Percentiles rank a stretch among this genome's conserved stretches.
phyloP scores from a whole-genome alignment of 208 protist species.

The Strigomonas galati region DNA sequence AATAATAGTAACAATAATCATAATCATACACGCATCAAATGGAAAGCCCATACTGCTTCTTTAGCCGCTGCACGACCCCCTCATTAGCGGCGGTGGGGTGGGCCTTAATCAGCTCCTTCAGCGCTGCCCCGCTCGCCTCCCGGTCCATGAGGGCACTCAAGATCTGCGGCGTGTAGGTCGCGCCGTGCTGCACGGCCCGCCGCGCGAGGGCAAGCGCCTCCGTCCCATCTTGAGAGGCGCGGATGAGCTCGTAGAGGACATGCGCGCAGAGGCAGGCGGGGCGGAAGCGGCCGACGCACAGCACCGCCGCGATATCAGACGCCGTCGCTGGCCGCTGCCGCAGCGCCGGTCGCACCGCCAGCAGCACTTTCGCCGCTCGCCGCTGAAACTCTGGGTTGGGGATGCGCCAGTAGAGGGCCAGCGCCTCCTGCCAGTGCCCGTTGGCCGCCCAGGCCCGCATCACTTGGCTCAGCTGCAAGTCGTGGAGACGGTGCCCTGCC shows the following conservation, averaged over 20 bases:
- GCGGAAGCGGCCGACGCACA: background rate
- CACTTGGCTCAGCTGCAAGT: slow-evolving; percentile 58
- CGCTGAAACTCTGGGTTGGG: slow-evolving; percentile 54
- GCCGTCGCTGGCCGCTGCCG: slow-evolving; percentile 1
- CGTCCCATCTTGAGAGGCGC: slow-evolving; percentile 15
- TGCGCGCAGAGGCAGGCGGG: slow-evolving; percentile 21
- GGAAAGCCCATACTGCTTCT: slow-evolving; percentile 18
- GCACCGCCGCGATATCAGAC: background rate
- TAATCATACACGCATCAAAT: background rate
- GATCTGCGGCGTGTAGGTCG: slow-evolving; percentile 55
- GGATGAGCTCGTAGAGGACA: slow-evolving; percentile 20
- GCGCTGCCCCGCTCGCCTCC: slow-evolving; percentile 20
- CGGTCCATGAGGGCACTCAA: slow-evolving; percentile 54
- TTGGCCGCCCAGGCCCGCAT: slow-evolving; percentile 37
- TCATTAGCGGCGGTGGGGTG: slow-evolving; percentile 46
- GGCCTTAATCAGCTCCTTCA: slow-evolving; percentile 31
- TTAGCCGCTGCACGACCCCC: slow-evolving; percentile 36
- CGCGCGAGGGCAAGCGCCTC: slow-evolving; percentile 45
- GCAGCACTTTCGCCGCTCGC: slow-evolving; percentile 14
- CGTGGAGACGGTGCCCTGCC: slow-evolving; percentile 43
- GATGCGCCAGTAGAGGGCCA: slow-evolving; percentile 54
- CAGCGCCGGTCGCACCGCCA: slow-evolving; percentile 1
- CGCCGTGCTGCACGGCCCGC: slow-evolving; percentile 42
- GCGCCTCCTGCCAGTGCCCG: slow-evolving; percentile 42
- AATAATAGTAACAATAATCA: too few relatives aligned